Evolutionary conservation across 2,329 filamentous ascomycete genomes (phyloP), one percentile per base, ranked within the genome.

Genomic region (Bipolaris cookei): DNA sequence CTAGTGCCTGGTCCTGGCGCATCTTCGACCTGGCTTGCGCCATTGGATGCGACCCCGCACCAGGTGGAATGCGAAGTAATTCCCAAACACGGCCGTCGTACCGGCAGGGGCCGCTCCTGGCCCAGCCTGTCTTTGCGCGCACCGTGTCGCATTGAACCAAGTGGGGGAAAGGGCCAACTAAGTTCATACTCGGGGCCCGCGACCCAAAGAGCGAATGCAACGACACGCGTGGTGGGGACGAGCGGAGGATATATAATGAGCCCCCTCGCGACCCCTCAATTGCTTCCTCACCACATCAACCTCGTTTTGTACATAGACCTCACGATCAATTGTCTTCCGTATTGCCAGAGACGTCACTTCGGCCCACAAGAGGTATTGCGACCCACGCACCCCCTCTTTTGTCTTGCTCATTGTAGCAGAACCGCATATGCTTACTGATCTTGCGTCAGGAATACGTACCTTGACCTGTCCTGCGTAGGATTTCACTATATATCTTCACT

Each of bases 41-140:
- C 53, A 76, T 75, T 75, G 69, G 74, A 67, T 65, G 59, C 53
- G 58, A 74, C 72, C 74, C 74, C 74, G 73, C 73, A 73, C 69
- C 64, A 58, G 63, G 58, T 52, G 60, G 66, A 58, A 59, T 66
- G 63, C 63, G 64, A 66, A 67, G 63, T 59, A 65, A 66, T 72
- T 66, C 38, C 71, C 71, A 69, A 69, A 74, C 66, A 67, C 53
- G 66, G 70, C 62, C 52, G 64, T 65, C 61, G 66, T 68, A 64
- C 63, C 71, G 67, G 63, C 64, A 61, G 45, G 48, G 58, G 63
- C 61, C 52, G 47, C 35, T 23, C 61, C 43, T 43, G 58, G 42
- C 10, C 30, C 69, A 70, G 69, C 23, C 64, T 64, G 56, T 55
- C 56, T 28, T 28, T 56, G 59, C 58, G 51, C 55, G 55, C 48